phyloP scores from a whole-genome alignment of 345 rosid species.

The Salix koriyanagi region DNA sequence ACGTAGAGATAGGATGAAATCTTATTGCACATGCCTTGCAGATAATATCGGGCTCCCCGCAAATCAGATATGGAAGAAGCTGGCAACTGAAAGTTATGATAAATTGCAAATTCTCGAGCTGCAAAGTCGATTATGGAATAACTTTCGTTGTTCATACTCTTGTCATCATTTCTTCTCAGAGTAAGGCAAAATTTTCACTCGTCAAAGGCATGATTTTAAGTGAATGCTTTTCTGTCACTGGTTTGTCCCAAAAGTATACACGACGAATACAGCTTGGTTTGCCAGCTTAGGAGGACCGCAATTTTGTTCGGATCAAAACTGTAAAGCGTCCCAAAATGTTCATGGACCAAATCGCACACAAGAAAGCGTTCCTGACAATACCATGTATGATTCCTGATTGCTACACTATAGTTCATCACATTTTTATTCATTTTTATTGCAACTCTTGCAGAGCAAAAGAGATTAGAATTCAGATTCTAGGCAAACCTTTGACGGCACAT shows the following conservation, averaged over 20 bases:
- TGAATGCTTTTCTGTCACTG: background rate
- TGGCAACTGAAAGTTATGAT: background rate
- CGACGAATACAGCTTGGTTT: background rate
- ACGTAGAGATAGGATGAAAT: background rate
- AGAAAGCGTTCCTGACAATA: background rate
- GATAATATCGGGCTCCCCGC: background rate
- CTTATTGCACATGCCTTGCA: background rate
- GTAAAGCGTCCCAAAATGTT: background rate
- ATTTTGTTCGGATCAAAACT: background rate
- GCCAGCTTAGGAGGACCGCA: background rate
- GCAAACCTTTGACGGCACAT: background rate
- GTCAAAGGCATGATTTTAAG: background rate
- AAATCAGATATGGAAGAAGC: background rate
- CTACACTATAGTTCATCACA: background rate
- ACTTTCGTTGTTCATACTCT: background rate
- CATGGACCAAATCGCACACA: background rate
- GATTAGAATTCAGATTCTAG: background rate
- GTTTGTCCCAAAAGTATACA: background rate
- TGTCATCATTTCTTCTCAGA: background rate
- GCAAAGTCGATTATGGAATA: background rate
- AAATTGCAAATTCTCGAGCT: background rate
- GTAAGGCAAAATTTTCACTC: background rate
- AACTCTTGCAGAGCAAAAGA: background rate
- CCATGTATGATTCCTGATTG: background rate
- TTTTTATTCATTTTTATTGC: background rate